Evolutionary conservation across 2,329 filamentous ascomycete genomes (phyloP).

Genomic region (Zymoseptoria pseudotritici): DNA sequence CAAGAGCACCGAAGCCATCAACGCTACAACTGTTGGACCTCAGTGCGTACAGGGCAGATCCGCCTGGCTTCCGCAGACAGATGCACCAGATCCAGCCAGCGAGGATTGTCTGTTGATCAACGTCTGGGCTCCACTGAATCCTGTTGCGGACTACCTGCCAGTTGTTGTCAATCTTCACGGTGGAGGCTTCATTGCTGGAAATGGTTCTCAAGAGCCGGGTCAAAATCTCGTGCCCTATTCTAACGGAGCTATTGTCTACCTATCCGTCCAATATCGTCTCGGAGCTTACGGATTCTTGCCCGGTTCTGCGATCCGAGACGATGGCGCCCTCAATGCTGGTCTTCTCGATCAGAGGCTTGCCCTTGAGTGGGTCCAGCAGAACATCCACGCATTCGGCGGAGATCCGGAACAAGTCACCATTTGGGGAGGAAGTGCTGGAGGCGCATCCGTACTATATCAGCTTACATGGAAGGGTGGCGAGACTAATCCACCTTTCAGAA

Average conservation of each 20-base stretch:
- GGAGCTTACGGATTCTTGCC: slow-evolving; percentile 26
- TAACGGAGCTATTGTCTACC: slow-evolving; percentile 51
- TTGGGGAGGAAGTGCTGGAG: slow-evolving; percentile 33
- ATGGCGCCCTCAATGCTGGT: slow-evolving; percentile 27
- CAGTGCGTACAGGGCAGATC: neutral
- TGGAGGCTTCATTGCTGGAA: slow-evolving; percentile 39
- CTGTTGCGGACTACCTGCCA: slow-evolving; percentile 39
- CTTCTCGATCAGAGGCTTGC: slow-evolving; percentile 26
- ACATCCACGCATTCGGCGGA: slow-evolving; percentile 20
- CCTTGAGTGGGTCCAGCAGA: slow-evolving; percentile 25
- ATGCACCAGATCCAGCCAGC: neutral
- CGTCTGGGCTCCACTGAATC: slow-evolving; percentile 5
- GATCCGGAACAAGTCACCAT: slow-evolving; percentile 19
- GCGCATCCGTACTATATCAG: slow-evolving; percentile 35
- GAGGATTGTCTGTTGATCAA: slow-evolving; percentile 8
- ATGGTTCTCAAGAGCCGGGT: slow-evolving; percentile 47
- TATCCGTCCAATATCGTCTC: slow-evolving; percentile 43
- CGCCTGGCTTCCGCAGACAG: slow-evolving; percentile 1
- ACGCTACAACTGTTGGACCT: slow-evolving; percentile 3
- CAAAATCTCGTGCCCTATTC: slow-evolving; percentile 53
- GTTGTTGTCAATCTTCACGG: slow-evolving; percentile 54
- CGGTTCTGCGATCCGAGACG: slow-evolving; percentile 22
- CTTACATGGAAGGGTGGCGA: neutral
- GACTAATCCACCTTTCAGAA: neutral
- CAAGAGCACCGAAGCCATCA: slow-evolving; percentile 11